A percentile compares a stretch with the other conserved stretches of the same genome.
Evolutionary conservation across 2,329 filamentous ascomycete genomes (phyloP).

Genomic region (Fusarium setosum): DNA sequence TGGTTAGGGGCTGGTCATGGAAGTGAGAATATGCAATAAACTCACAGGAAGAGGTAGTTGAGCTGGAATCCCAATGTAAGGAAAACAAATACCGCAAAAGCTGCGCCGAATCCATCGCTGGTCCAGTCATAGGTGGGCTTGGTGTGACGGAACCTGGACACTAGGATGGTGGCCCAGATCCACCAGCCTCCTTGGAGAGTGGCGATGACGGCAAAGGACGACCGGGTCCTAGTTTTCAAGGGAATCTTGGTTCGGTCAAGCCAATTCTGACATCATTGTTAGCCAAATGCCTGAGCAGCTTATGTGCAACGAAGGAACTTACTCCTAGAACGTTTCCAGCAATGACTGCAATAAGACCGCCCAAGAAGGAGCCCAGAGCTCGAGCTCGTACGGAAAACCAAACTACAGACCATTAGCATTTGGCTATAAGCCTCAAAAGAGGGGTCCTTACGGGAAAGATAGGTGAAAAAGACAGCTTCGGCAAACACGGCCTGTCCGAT

Average conservation of each 20-base stretch:
- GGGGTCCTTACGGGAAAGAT: constrained; percentile 52
- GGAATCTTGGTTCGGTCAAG: constrained; percentile 68
- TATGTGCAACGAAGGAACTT: constrained; percentile 40
- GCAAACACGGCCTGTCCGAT: constrained; percentile 79
- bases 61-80: constrained; percentile 76
- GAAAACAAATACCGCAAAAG: constrained; percentile 75
- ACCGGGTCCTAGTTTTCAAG: constrained; percentile 64
- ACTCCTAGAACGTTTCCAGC: constrained; percentile 74
- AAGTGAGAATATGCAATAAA: background rate
- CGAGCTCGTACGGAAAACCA: constrained; percentile 79
- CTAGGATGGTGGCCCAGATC: constrained; percentile 76
- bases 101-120: constrained; percentile 70
- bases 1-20: background rate
- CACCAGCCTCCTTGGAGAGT: constrained; percentile 76
- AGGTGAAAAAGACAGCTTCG: constrained; percentile 80
- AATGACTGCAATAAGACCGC: constrained; percentile 73
- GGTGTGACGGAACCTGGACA: constrained; percentile 67
- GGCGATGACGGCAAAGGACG: constrained; percentile 64
- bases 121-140: constrained; percentile 75
- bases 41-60: constrained; percentile 78
- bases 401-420: constrained; percentile 46
- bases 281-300: background rate
- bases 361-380: constrained; percentile 77
- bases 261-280: constrained; percentile 52
- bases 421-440: no score